Evolutionary conservation across 306 rosid genomes (phyloP).

Genomic region (Purshia tridentata): DNA sequence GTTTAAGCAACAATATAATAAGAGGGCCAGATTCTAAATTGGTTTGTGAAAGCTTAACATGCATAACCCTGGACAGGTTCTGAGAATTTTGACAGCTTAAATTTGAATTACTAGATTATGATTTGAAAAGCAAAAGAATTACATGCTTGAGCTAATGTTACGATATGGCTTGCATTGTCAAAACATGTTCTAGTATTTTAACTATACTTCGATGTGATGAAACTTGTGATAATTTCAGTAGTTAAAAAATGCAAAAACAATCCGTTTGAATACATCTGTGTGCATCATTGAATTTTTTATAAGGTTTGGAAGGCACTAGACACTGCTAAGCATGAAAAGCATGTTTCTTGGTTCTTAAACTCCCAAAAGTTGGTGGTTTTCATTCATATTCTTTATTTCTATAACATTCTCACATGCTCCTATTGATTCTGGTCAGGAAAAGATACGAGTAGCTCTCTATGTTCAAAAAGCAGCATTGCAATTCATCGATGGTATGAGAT

Average conservation of each 20-base stretch:
- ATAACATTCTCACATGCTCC: conserved; percentile 20
- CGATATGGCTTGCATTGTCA: background rate
- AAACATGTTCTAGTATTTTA: no score
- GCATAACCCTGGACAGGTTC: no score
- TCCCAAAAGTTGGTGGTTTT: conserved; percentile 18
- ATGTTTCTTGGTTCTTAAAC: conserved; percentile 4
- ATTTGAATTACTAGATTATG: background rate
- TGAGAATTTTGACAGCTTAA: background rate
- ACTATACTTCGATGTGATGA: no score
- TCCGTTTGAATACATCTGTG: background rate
- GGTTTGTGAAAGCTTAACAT: no score
- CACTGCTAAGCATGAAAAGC: background rate
- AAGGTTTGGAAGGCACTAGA: background rate
- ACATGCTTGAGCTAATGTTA: background rate
- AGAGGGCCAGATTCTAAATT: no score
- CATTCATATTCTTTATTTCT: conserved; percentile 10
- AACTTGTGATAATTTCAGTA: background rate
- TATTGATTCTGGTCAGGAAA: conserved; percentile 55
- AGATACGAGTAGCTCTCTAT: conserved; percentile 61
- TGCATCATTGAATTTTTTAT: background rate
- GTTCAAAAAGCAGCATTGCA: conserved; percentile 85
- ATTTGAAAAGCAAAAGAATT: background rate
- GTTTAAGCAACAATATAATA: no score
- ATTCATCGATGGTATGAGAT: conserved; percentile 56
- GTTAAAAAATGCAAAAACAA: background rate